These are phyloP conservation scores for Alternaria sp. DNA, from an alignment of 2,329 filamentous ascomycete species.

Conservation along the genomic window DNA sequence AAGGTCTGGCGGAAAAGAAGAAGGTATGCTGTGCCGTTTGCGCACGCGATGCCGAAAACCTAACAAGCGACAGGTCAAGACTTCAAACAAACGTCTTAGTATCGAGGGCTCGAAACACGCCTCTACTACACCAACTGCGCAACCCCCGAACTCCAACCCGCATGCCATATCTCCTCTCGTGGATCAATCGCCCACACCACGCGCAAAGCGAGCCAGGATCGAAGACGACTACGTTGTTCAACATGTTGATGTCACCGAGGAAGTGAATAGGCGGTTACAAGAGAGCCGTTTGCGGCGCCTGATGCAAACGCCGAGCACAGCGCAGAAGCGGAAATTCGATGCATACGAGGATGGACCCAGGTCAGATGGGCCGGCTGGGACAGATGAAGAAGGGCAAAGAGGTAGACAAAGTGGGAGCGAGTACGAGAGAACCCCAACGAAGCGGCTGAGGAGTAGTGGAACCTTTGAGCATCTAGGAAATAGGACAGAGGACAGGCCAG, in stretches of 20 bases:
- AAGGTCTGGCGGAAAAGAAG: slow-evolving; percentile 32
- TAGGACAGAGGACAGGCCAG: slow-evolving; percentile 20
- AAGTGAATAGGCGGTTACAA: slow-evolving; percentile 39
- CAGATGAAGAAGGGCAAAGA: slow-evolving; percentile 18
- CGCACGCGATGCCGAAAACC: background rate
- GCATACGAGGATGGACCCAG: slow-evolving; percentile 30
- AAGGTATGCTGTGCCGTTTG: slow-evolving; percentile 19
- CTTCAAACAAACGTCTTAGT: slow-evolving; percentile 37
- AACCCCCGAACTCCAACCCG: slow-evolving; percentile 11
- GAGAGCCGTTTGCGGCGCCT: slow-evolving; percentile 39
- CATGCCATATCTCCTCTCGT: slow-evolving; percentile 22
- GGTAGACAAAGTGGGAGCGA: slow-evolving; percentile 16
- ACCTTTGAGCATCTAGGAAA: slow-evolving; percentile 30
- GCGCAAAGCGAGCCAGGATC: slow-evolving; percentile 15
- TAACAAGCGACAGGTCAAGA: slow-evolving; percentile 20
- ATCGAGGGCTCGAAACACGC: slow-evolving; percentile 28
- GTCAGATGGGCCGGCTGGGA: slow-evolving; percentile 22
- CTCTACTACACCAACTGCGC: slow-evolving; percentile 2
- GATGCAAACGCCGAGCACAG: slow-evolving; percentile 40
- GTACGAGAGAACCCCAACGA: slow-evolving; percentile 28
- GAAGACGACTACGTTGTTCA: slow-evolving; percentile 29
- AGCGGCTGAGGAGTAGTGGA: slow-evolving; percentile 35
- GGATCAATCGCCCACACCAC: slow-evolving; percentile 21
- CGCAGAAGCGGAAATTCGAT: slow-evolving; percentile 44
- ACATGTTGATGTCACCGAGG: slow-evolving; percentile 42